Percentiles rank a stretch among this genome's conserved stretches.
Evolutionary conservation across 768 basidiomycete species (phyloP).

Genomic region (Pholiota molesta): DNA sequence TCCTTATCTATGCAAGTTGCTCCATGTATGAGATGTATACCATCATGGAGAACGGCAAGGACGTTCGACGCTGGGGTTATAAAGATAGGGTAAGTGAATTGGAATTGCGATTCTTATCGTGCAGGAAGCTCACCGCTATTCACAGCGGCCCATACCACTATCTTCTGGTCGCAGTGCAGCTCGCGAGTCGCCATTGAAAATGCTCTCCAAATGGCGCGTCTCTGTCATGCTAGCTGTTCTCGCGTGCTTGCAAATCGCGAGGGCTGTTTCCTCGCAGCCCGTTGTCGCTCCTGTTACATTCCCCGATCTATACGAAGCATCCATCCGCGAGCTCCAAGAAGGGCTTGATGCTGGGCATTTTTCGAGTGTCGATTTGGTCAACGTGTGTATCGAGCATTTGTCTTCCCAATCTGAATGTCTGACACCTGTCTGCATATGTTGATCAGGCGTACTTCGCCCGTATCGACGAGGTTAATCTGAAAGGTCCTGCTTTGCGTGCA

Average conservation of each 20-base stretch:
- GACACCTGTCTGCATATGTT: neutral
- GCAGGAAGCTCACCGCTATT: neutral
- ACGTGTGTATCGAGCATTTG: conserved; percentile 35
- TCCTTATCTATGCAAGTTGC: neutral
- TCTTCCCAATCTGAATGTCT: neutral
- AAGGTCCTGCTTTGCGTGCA: conserved; percentile 59
- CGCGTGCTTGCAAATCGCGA: neutral
- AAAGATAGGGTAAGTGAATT: neutral
- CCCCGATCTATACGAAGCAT: conserved; percentile 66
- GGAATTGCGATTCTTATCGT: neutral
- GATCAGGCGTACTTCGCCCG: conserved; percentile 64
- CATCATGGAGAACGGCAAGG: neutral
- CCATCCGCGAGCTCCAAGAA: conserved; percentile 54
- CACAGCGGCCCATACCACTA: neutral
- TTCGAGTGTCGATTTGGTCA: conserved; percentile 63
- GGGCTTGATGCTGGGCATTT: conserved; percentile 55
- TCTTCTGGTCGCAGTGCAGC: neutral
- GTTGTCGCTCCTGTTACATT: conserved; percentile 16
- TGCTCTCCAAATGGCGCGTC: neutral
- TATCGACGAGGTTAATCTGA: conserved; percentile 69
- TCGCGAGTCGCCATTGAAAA: neutral
- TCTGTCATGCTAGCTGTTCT: neutral
- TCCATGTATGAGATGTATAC: neutral
- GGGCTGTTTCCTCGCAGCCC: neutral
- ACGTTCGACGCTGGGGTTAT: neutral